Percentiles rank a stretch among this genome's conserved stretches.
phyloP scores from a whole-genome alignment of 2,329 filamentous ascomycete genomes.

The Helicocarpus griseus region DNA sequence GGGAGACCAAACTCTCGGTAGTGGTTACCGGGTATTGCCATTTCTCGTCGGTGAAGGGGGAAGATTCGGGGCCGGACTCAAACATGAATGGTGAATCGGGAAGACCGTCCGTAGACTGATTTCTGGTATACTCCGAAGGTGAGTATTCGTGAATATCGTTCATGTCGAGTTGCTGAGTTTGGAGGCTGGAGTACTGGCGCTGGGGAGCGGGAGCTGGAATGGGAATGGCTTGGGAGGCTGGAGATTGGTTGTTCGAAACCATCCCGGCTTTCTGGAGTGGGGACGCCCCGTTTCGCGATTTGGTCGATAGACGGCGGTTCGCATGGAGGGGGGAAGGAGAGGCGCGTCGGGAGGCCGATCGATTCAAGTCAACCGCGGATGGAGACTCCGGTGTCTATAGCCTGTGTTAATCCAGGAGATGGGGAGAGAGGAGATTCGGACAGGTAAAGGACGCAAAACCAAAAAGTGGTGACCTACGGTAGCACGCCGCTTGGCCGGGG shows the following conservation, averaged over 20 bases:
- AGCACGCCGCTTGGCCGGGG: slow-evolving; percentile 35
- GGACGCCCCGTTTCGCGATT: slow-evolving; percentile 18
- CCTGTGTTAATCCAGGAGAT: slow-evolving; percentile 31
- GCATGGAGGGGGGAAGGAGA: slow-evolving; percentile 19
- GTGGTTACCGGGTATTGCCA: slow-evolving; percentile 16
- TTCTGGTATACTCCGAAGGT: slow-evolving; percentile 33
- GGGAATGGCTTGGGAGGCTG: slow-evolving; percentile 13
- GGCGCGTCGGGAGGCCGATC: slow-evolving; percentile 22
- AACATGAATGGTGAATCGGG: slow-evolving; percentile 1
- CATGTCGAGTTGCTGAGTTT: slow-evolving; percentile 19
- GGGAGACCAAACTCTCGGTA: slow-evolving; percentile 13
- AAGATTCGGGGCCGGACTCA: background rate
- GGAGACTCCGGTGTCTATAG: slow-evolving; percentile 32
- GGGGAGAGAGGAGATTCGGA: slow-evolving; percentile 13
- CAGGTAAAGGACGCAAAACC: slow-evolving; percentile 19
- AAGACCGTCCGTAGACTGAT: slow-evolving; percentile 21
- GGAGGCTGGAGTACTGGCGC: slow-evolving; percentile 21
- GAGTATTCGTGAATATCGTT: slow-evolving; percentile 33
- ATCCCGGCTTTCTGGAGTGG: background rate
- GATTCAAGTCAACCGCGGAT: slow-evolving; percentile 23
- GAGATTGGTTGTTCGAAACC: slow-evolving; percentile 16
- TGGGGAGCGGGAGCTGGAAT: background rate
- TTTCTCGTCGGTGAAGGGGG: slow-evolving; percentile 9
- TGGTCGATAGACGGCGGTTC: slow-evolving; percentile 20
- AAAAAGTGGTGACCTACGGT: slow-evolving; percentile 36